Evolutionary conservation across 2,329 filamentous ascomycete species (phyloP).

Genomic region (Graphilbum sp.): DNA sequence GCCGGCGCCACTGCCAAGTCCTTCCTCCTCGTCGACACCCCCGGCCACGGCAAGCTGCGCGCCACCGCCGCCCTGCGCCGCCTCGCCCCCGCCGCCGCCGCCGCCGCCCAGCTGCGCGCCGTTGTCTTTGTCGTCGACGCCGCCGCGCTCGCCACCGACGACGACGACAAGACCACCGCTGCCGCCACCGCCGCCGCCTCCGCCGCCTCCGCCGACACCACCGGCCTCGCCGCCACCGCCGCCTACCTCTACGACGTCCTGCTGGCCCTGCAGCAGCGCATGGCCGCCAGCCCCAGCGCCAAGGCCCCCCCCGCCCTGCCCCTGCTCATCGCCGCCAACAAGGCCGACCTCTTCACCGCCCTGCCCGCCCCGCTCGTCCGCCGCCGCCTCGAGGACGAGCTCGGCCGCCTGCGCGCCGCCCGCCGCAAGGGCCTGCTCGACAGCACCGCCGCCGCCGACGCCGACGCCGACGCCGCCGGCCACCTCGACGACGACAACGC

Average conservation of each 20-base stretch:
- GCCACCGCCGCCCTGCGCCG: conserved; percentile 45
- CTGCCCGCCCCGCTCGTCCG: conserved; percentile 64
- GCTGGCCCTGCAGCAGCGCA: conserved; percentile 61
- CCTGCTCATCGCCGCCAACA: conserved; percentile 81
- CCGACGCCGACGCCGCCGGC: conserved; percentile 27
- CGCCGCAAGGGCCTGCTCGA: conserved; percentile 70
- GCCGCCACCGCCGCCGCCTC: conserved; percentile 36
- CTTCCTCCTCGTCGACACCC: conserved; percentile 71
- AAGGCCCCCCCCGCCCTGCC: conserved; percentile 46
- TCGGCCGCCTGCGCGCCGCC: conserved; percentile 60
- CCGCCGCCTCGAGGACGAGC: conserved; percentile 60
- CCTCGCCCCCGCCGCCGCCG: conserved; percentile 17
- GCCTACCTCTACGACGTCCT: conserved; percentile 81
- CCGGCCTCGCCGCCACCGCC: conserved; percentile 52
- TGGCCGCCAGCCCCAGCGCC: conserved; percentile 17
- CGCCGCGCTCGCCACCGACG: conserved; percentile 41
- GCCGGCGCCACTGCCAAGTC: conserved; percentile 46
- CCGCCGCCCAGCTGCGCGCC: conserved; percentile 38
- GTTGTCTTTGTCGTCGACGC: conserved; percentile 86
- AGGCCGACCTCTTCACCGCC: conserved; percentile 88
- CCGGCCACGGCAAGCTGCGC: conserved; percentile 88
- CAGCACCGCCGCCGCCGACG: conserved; percentile 50
- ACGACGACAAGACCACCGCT: conserved; percentile 18
- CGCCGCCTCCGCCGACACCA: conserved; percentile 35
- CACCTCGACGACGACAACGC: conserved; percentile 54